Evolutionary conservation across 2,329 filamentous ascomycete species (phyloP), one percentile per base, ranked within the genome.

Genomic region (Aspergillus transmontanensis): DNA sequence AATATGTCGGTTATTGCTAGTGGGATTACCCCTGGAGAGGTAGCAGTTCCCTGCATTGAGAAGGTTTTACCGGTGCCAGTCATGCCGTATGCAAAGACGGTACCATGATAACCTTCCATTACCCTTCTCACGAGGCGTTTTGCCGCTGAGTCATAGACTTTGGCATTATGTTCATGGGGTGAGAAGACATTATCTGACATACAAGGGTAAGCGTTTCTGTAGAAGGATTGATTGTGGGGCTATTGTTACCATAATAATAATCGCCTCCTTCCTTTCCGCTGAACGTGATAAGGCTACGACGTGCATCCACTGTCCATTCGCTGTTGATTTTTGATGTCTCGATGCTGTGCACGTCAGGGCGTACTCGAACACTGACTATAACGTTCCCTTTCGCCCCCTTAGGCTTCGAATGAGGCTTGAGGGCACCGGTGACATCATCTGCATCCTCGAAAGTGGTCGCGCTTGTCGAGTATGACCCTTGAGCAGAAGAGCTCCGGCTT

Each of bases 31-130:
- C 95, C 95, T 1, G 95, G 95, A 45, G 93, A 96, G 3, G 92
- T 92, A 53, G 94, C 93, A 12, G 95, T 99, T 71, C 95, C 95
- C 82, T 99, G 95, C 95, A 99, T 99, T 45, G 94, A 98, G 77
- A 98, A 99, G 0, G 95, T 99, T 82, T 99, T 99, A 70, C 95
- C 95, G 0, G 95, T 98, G 66, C 95, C 95, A 4, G 95, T 99
- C 94, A 98, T 98, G 74, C 95, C 95, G 77, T 99, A 99, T 21
- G 94, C 94, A 76, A 99, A 98, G 28, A 99, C 95, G 1, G 95
- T 99, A 63, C 94, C 95, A 73, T 98, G 94, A 76, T 98, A 99
- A 48, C 95, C 95, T 82, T 99, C 95, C 95, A 99, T 99, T 57
- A 99, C 95, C 72, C 95, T 87, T 70, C 95, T 90, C 54, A 99